Evolutionary conservation across 177 flowering plant genomes (phyloP), one percentile per base, ranked within the genome.

Genomic region (Vitis hybrid): DNA sequence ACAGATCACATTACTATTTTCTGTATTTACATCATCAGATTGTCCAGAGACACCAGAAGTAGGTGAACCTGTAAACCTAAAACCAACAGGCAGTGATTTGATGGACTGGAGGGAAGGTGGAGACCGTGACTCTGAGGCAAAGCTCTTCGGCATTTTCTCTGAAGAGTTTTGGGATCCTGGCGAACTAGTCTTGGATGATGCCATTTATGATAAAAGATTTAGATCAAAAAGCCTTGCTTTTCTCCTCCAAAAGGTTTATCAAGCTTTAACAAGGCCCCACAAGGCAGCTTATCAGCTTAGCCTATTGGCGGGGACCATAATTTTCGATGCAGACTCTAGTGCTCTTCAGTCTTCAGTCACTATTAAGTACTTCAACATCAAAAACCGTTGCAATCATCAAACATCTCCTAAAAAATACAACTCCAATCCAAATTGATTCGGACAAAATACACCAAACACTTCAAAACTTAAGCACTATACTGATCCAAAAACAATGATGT

Each of bases 41-140:
- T 66, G 62, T 52, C 51, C 68, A 26, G 59, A 34, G 6, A 66
- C 45, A 54, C 45, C 55, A 71, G 80, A 68, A 9, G 58, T 22
- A 2, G 79, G 76, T 12, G 83, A 75, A 56, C 80, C 81, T 18
- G 60, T 67, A 61, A 78, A 82, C 78, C 79, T 78, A 69, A 74
- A 83, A 71, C 83, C 84, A 61, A 64, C 87, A 2, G 97, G 92
- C 79, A 87, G 71, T 13, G 93, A 86, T 63, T 78, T 80, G 73
- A 85, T 80, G 1, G 86, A 74, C 75, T 85, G 81, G 22, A 87
- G 63, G 12, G 81, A 65, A 71, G 90, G 81, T 2, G 73, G 54
- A 61, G 68, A 71, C 72, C 50, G 72, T 12, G 78, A 39, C 59
- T 74, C 79, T 29, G 31, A 8, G 8, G 48, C 48, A 39, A 39